These are phyloP conservation scores for Puccinia horiana DNA, from an alignment of 1,284 basidiomycete species.

Conservation along the genomic window DNA sequence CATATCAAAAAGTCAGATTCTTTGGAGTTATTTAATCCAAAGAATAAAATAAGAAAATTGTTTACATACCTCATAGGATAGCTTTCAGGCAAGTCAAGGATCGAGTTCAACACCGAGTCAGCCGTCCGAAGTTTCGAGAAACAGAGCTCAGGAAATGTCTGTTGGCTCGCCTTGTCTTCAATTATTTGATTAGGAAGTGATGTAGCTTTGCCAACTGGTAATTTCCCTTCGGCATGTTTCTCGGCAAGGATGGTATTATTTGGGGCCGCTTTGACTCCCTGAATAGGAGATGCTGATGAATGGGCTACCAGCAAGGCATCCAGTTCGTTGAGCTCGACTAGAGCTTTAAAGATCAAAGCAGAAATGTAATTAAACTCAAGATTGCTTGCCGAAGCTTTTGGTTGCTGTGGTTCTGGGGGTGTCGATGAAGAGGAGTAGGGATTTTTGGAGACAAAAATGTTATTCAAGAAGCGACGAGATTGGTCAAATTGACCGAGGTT, in stretches of 20 bases:
- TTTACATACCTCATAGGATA: slow-evolving; percentile 13
- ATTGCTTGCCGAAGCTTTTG: not conserved
- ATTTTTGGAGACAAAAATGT: not conserved
- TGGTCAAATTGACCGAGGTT: slow-evolving; percentile 28
- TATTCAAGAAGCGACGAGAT: slow-evolving; percentile 22
- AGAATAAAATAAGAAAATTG: not conserved
- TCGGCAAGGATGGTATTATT: not conserved
- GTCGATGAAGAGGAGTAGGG: not conserved
- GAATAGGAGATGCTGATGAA: slow-evolving; percentile 1
- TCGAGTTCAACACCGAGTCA: slow-evolving; percentile 20
- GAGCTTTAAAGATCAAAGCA: slow-evolving; percentile 1
- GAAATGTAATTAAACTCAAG: slow-evolving; percentile 7
- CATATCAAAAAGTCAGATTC: not conserved
- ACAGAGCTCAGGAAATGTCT: not conserved
- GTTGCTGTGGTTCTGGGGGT: not conserved
- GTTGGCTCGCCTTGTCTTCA: not conserved
- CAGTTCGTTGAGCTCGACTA: slow-evolving; percentile 19
- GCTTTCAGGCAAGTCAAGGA: slow-evolving; percentile 1
- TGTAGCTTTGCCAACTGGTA: not conserved
- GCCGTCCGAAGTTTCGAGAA: slow-evolving; percentile 8
- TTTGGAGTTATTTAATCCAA: not conserved
- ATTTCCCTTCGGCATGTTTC: not conserved
- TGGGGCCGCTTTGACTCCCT: not conserved
- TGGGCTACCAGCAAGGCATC: not conserved
- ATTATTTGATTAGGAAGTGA: not conserved